These are phyloP conservation scores for Cyclotella sp. DNA, from an alignment of 108 stramenopile species.

Conservation along the genomic window DNA sequence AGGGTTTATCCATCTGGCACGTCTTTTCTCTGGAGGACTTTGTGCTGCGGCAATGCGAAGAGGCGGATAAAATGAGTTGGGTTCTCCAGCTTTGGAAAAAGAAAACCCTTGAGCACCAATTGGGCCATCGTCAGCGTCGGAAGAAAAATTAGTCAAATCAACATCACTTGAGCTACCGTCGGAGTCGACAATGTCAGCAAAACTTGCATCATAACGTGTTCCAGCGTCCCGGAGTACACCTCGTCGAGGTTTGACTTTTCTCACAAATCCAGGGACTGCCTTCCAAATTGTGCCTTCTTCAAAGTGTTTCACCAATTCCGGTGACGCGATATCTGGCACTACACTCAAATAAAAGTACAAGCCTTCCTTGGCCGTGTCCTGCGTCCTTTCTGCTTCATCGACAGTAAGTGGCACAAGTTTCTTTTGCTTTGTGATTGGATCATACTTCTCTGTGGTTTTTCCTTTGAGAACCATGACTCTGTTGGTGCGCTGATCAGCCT, in stretches of 20 bases:
- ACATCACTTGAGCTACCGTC: too few species aligned
- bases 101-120: too few species aligned
- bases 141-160: too few species aligned
- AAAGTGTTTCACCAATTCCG: not conserved
- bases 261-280: conserved; percentile 1
- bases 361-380: conserved; percentile 8
- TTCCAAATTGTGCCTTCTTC: conserved; percentile 5
- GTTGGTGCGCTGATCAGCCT: conserved; percentile 7
- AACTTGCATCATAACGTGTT: too few species aligned
- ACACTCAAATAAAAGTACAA: conserved; percentile 13
- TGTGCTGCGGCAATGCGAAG: not conserved
- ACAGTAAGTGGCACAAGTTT: conserved; percentile 1
- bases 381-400: not conserved
- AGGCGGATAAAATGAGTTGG: not conserved
- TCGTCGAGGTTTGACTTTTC: not conserved
- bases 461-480: conserved; percentile 1
- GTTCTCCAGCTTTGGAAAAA: too few species aligned
- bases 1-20: too few species aligned
- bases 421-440: not conserved
- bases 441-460: not conserved
- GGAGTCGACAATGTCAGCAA: too few species aligned
- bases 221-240: too few species aligned
- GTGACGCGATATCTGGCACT: not conserved
- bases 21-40: not conserved
- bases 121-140: too few species aligned